phyloP scores from a whole-genome alignment of 345 rosid genomes.

The Eutrema heterophyllum region DNA sequence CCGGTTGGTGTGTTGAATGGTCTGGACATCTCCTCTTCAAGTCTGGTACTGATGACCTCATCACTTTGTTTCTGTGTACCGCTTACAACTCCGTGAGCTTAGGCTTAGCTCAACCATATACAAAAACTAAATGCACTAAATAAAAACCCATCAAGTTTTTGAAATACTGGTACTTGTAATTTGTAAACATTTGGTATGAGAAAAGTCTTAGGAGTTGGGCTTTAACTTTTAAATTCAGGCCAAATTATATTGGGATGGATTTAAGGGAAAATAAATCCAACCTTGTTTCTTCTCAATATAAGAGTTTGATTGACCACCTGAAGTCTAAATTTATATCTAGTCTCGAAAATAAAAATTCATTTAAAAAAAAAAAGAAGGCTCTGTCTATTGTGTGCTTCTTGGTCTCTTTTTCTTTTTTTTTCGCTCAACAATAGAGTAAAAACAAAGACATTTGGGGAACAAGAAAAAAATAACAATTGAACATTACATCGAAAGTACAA shows the following conservation, averaged over 20 bases:
- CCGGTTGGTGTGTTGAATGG: no score
- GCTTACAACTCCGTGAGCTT: no score
- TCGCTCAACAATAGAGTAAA: conserved; percentile 5
- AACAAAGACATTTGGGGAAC: neutral
- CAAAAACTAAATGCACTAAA: no score
- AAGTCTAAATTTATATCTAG: neutral
- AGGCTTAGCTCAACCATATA: no score
- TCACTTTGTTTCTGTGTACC: no score
- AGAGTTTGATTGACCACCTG: neutral
- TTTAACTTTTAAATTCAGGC: neutral
- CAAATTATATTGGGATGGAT: neutral
- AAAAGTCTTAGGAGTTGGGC: neutral
- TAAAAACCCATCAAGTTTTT: no score
- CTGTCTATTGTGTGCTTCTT: conserved; percentile 1
- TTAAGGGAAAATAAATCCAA: neutral
- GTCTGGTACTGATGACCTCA: no score
- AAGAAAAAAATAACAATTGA: conserved; percentile 11
- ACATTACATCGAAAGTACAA: conserved; percentile 14
- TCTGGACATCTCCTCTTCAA: no score
- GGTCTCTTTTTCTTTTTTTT: conserved; percentile 6
- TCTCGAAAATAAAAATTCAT: neutral
- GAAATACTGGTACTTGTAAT: no score
- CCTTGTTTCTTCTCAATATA: neutral
- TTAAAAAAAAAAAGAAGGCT: neutral
- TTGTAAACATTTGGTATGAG: neutral